These are phyloP conservation scores for Recurvomyces mirabilis DNA, from an alignment of 495 filamentous ascomycete species.

Conservation along the genomic window DNA sequence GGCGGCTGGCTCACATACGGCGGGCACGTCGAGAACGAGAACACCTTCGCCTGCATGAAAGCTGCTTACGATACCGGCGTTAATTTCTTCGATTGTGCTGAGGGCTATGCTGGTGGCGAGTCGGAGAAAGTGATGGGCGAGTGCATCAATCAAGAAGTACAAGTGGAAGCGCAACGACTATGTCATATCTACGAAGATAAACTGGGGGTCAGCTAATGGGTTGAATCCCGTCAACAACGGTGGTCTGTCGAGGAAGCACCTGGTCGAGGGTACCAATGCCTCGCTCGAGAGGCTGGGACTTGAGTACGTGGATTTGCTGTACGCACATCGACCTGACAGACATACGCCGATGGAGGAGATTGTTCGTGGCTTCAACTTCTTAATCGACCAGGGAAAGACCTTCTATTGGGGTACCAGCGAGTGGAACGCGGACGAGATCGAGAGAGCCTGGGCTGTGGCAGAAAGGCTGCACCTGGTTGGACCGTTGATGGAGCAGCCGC, in stretches of 20 bases:
- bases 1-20: slow-evolving; percentile 56
- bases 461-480: slow-evolving; percentile 66
- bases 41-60: slow-evolving; percentile 57
- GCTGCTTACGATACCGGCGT: slow-evolving; percentile 64
- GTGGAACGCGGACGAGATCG: slow-evolving; percentile 75
- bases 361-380: slow-evolving; percentile 73
- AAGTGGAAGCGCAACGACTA: slow-evolving; percentile 71
- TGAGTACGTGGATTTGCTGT: slow-evolving; percentile 69
- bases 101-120: slow-evolving; percentile 51
- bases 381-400: slow-evolving; percentile 64
- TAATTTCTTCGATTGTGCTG: slow-evolving; percentile 53
- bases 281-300: slow-evolving; percentile 60
- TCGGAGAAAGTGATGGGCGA: slow-evolving; percentile 65
- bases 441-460: slow-evolving; percentile 61
- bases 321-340: slow-evolving; percentile 74
- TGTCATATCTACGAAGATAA: slow-evolving; percentile 79
- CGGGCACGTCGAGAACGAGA: slow-evolving; percentile 60
- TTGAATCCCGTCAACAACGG: slow-evolving; percentile 59
- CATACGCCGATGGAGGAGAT: slow-evolving; percentile 79
- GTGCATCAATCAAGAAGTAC: slow-evolving; percentile 52
- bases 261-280: slow-evolving; percentile 57
- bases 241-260: slow-evolving; percentile 73
- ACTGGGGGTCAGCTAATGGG: slow-evolving; percentile 53
- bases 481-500: slow-evolving; percentile 73
- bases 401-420: slow-evolving; percentile 90